A percentile compares a stretch with the other conserved stretches of the same genome.
These are phyloP conservation scores for Lasiodiplodia sp. DNA, from an alignment of 2,329 filamentous ascomycete species.

Conservation along the genomic window DNA sequence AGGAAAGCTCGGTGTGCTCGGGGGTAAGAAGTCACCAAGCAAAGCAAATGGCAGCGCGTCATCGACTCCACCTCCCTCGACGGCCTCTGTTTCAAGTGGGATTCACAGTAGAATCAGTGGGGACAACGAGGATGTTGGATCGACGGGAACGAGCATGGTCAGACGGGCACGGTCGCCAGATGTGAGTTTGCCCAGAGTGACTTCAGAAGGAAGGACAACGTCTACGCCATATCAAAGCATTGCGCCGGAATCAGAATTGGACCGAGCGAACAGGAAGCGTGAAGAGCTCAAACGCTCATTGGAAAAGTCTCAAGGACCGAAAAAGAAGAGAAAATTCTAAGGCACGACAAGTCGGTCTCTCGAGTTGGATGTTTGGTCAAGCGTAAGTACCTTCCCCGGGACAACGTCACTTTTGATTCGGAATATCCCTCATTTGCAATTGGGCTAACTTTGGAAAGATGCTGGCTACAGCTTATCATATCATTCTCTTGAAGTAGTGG, in stretches of 20 bases:
- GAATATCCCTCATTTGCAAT: neutral
- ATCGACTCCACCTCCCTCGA: neutral
- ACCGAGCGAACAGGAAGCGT: constrained; percentile 63
- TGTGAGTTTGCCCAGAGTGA: neutral
- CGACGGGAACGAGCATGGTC: neutral
- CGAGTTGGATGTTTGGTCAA: neutral
- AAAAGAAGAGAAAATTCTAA: constrained; percentile 64
- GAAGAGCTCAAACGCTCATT: constrained; percentile 63
- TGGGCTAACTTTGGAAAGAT: neutral
- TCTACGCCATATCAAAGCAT: neutral
- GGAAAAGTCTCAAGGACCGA: constrained; percentile 59
- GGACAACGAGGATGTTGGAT: neutral
- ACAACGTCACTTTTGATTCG: neutral
- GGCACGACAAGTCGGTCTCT: neutral
- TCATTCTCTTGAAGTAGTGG: neutral
- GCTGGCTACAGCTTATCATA: neutral
- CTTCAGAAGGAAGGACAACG: neutral
- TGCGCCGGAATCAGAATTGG: constrained; percentile 52
- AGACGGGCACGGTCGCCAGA: neutral
- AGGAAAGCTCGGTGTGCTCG: constrained; percentile 34
- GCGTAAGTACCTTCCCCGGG: neutral
- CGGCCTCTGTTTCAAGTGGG: neutral
- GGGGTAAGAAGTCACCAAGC: constrained; percentile 28
- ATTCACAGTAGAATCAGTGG: neutral
- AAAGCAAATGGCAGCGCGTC: neutral